phyloP scores from a whole-genome alignment of 768 basidiomycete species.

The Russula olivacea region DNA sequence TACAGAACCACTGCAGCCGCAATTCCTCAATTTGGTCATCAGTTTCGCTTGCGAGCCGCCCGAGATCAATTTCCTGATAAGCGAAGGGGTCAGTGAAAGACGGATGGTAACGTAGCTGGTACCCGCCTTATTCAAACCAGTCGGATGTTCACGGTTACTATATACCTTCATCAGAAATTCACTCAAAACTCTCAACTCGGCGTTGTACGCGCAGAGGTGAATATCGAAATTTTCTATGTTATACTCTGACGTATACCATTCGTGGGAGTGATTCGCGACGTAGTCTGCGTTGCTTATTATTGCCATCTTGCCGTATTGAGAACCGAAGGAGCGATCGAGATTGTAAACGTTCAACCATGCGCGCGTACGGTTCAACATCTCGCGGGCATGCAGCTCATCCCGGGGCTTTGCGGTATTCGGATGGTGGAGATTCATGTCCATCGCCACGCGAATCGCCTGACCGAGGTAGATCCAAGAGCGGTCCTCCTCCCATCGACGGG shows the following conservation, averaged over 20 bases:
- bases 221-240: conserved; percentile 75
- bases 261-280: conserved; percentile 54
- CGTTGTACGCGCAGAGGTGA: conserved; percentile 72
- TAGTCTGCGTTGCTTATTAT: conserved; percentile 74
- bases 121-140: conserved; percentile 65
- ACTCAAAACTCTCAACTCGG: conserved; percentile 60
- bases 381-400: conserved; percentile 78
- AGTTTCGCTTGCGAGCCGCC: conserved; percentile 54
- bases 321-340: conserved; percentile 82
- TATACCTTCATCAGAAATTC: conserved; percentile 54
- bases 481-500: conserved; percentile 83
- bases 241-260: conserved; percentile 21
- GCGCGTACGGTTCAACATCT: conserved; percentile 85
- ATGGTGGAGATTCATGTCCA: conserved; percentile 83
- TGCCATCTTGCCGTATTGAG: conserved; percentile 88
- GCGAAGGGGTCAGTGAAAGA: not conserved
- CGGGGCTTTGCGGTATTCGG: conserved; percentile 65
- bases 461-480: conserved; percentile 87
- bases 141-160: conserved; percentile 67
- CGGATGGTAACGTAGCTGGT: not conserved
- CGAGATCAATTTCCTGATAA: conserved; percentile 55
- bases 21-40: conserved; percentile 63
- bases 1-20: conserved; percentile 50
- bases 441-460: conserved; percentile 80
- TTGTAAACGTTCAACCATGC: conserved; percentile 91